Percentiles rank a stretch among this genome's conserved stretches.
These are phyloP conservation scores for Leishmania aethiopica DNA, from an alignment of 208 protist species.

Conservation along the genomic window DNA sequence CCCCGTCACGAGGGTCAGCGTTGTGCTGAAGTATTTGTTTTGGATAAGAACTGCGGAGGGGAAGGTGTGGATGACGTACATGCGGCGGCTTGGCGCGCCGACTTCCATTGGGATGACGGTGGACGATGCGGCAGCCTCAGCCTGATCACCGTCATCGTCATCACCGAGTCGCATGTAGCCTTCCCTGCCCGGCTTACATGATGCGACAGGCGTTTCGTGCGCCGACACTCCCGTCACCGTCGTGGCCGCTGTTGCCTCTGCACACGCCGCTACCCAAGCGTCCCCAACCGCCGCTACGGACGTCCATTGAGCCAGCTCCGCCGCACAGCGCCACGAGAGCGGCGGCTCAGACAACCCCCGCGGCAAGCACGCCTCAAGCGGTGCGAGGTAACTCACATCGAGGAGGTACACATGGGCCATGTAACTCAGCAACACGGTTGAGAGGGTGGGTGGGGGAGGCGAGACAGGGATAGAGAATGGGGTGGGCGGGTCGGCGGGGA, in stretches of 20 bases:
- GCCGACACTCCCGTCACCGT: not conserved
- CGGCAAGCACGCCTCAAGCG: not conserved
- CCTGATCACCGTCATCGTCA: not conserved
- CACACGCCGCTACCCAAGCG: slow-evolving; percentile 17
- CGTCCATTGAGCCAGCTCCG: slow-evolving; percentile 34
- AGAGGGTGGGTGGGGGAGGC: not conserved
- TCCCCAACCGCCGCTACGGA: slow-evolving; percentile 12
- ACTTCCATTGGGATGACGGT: not conserved
- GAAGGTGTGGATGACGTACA: slow-evolving; percentile 13
- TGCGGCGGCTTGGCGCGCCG: not conserved
- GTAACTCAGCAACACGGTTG: not conserved
- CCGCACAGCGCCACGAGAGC: slow-evolving; percentile 35
- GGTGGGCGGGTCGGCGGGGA: not conserved
- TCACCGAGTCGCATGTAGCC: slow-evolving; percentile 2
- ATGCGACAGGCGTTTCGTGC: not conserved
- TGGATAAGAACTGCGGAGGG: not conserved
- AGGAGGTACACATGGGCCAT: slow-evolving; percentile 42
- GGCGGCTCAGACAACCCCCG: not conserved
- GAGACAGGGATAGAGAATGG: not conserved
- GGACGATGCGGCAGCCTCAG: not conserved
- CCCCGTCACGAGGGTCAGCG: slow-evolving; percentile 4
- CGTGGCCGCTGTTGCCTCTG: not conserved
- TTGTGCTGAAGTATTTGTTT: slow-evolving; percentile 21
- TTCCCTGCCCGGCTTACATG: not conserved
- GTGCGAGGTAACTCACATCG: slow-evolving; percentile 25